These are phyloP conservation scores for Lodderomyces elongisporus DNA, from an alignment of 1,139 yeast species.

Conservation along the genomic window DNA sequence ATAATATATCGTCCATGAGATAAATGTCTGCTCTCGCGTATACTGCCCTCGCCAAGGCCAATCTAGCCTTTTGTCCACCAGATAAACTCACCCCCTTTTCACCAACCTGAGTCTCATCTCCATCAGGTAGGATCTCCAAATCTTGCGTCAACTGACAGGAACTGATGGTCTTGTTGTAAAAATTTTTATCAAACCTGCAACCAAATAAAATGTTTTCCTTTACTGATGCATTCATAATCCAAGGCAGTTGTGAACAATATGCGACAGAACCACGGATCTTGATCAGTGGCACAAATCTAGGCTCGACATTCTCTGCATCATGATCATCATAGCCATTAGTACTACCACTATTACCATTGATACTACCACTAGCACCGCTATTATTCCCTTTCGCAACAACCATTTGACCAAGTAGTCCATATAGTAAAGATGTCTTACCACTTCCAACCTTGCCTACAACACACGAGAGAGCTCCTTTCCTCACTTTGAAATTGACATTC, in stretches of 20 bases:
- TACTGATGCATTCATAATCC: constrained; percentile 87
- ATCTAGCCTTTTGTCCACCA: constrained; percentile 96
- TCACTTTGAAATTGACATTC: constrained; percentile 46
- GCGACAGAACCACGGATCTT: constrained; percentile 21
- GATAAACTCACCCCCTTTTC: constrained; percentile 95
- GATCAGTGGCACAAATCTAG: constrained; percentile 10
- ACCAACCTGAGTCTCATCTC: constrained; percentile 89
- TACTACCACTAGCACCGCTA: too few relatives aligned
- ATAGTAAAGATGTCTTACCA: constrained; percentile 26
- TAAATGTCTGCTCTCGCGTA: constrained; percentile 92
- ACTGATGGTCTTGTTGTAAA: constrained; percentile 70
- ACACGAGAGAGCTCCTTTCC: constrained; percentile 57
- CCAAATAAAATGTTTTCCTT: constrained; percentile 90
- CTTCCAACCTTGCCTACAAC: constrained; percentile 70
- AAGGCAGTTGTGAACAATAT: constrained; percentile 30
- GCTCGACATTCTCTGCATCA: background rate
- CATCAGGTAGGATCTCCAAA: constrained; percentile 73
- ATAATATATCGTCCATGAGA: constrained; percentile 70
- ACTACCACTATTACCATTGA: too few relatives aligned
- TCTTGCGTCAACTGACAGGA: constrained; percentile 91
- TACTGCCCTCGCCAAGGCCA: constrained; percentile 90
- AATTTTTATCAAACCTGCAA: constrained; percentile 72
- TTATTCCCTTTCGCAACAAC: constrained; percentile 12
- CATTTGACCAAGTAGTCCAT: constrained; percentile 25
- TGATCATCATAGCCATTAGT: too few relatives aligned